phyloP scores from a whole-genome alignment of 306 rosid species.

The Ammopiptanthus mongolicus region DNA sequence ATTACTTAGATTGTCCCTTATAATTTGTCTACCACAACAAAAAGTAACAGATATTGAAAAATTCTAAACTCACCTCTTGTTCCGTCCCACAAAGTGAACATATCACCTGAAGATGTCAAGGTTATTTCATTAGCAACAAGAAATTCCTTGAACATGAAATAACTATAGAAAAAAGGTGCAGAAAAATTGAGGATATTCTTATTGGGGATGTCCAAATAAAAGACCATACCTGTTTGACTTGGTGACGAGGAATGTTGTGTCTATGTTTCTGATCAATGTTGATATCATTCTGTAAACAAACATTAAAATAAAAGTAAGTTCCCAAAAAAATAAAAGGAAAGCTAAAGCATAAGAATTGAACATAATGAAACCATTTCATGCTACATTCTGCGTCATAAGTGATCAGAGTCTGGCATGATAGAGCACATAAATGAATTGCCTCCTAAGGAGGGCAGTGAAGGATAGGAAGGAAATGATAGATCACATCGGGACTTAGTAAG shows the following conservation, averaged over 20 bases:
- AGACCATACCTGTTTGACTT: constrained; percentile 49
- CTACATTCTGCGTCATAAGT: background rate
- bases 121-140: constrained; percentile 5
- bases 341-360: background rate
- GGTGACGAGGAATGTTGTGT: constrained; percentile 78
- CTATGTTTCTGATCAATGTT: constrained; percentile 55
- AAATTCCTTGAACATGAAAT: background rate
- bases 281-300: constrained; percentile 53
- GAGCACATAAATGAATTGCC: background rate
- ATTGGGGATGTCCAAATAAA: background rate
- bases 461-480: background rate
- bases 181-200: background rate
- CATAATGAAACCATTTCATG: background rate
- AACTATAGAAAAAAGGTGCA: background rate
- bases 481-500: background rate
- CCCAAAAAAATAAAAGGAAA: background rate
- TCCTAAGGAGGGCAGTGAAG: background rate
- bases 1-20: background rate
- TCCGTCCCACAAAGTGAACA: constrained; percentile 80
- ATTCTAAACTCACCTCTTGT: constrained; percentile 66
- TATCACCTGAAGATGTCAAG: constrained; percentile 53
- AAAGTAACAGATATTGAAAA: background rate
- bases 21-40: background rate
- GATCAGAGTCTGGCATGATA: background rate
- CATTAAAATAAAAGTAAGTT: background rate